Percentiles rank a stretch among this genome's conserved stretches.
These are phyloP conservation scores for Vigna nakashimae DNA, from an alignment of 306 rosid species.

Conservation along the genomic window DNA sequence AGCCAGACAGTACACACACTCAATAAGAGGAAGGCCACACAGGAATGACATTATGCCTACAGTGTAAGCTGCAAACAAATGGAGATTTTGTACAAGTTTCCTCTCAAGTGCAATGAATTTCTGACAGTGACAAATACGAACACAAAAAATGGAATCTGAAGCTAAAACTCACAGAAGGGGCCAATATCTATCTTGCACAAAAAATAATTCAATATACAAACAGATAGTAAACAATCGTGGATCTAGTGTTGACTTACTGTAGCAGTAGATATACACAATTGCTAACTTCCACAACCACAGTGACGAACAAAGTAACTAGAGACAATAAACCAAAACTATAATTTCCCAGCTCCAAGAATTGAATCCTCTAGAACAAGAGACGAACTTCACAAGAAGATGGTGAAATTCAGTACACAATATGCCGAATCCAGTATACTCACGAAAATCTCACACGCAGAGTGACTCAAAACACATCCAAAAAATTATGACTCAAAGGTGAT, in stretches of 20 bases:
- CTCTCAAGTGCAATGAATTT: conserved; percentile 7
- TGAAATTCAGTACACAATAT: conserved; percentile 9
- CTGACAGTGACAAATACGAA: conserved; percentile 18
- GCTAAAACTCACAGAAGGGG: background rate
- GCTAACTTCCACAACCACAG: background rate
- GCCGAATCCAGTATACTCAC: conserved; percentile 17
- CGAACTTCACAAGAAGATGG: conserved; percentile 5
- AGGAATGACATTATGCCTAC: conserved; percentile 71
- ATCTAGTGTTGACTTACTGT: conserved; percentile 9
- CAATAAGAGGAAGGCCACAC: conserved; percentile 84
- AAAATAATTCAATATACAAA: background rate
- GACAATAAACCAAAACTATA: background rate
- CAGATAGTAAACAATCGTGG: background rate
- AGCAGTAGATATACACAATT: conserved; percentile 10
- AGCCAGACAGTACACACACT: conserved; percentile 90
- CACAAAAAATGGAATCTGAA: conserved; percentile 9
- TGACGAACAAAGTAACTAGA: conserved; percentile 25
- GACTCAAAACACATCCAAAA: conserved; percentile 22
- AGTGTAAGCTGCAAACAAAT: conserved; percentile 21
- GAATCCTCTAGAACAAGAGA: conserved; percentile 7
- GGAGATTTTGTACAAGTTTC: conserved; percentile 33
- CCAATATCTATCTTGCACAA: conserved; percentile 7
- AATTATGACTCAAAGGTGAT: conserved; percentile 1
- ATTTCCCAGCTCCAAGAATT: conserved; percentile 8
- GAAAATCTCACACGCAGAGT: background rate